Conservation (phyloP, 768 basidiomycete species). For the Hirschioporus abietinus region DNA sequence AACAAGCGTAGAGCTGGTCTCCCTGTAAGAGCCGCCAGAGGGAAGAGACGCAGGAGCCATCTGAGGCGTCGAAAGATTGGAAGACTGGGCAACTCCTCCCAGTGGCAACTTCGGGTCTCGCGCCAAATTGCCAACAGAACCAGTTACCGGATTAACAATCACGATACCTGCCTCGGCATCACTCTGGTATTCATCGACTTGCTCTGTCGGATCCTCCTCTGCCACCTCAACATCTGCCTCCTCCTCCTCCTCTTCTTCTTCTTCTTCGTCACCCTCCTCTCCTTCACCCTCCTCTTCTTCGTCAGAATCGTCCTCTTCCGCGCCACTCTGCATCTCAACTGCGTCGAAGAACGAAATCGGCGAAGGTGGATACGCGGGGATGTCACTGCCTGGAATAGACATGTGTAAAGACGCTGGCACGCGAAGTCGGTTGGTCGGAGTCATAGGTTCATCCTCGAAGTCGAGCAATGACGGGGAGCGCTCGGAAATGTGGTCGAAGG, state of each 20-base stretch:
- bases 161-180: background rate
- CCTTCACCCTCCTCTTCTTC: constrained; percentile 31
- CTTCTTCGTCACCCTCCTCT: constrained; percentile 32
- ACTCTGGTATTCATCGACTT: background rate
- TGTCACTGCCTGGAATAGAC: background rate
- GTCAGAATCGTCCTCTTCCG: constrained; percentile 58
- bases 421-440: background rate
- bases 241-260: constrained; percentile 24
- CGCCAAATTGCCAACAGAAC: background rate
- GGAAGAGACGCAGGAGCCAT: background rate
- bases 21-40: background rate
- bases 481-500: constrained; percentile 59
- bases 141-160: background rate
- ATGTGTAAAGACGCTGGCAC: background rate
- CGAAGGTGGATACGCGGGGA: background rate
- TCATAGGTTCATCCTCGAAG: background rate
- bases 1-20: background rate
- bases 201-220: background rate
- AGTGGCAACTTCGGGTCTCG: background rate
- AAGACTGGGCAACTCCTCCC: background rate
- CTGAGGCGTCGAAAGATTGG: background rate
- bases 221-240: background rate
- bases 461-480: background rate
- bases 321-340: constrained; percentile 31
- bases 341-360: constrained; percentile 4